Evolutionary conservation across 1,284 basidiomycete genomes (phyloP).

Genomic region (Cryptococcus deneoformans): DNA sequence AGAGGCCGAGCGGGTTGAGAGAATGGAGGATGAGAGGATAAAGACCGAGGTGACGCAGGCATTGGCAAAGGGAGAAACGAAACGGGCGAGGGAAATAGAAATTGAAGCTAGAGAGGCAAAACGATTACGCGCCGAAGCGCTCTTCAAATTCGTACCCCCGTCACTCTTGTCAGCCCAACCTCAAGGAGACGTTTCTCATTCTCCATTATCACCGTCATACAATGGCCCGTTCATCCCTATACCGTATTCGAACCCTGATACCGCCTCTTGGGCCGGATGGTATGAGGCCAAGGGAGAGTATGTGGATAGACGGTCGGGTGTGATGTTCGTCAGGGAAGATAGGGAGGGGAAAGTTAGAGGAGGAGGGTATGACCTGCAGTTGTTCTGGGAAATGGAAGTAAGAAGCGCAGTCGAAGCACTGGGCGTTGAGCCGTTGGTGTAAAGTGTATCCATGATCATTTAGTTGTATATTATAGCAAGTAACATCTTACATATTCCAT

Average conservation of each 20-base stretch:
- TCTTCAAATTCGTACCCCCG: constrained; percentile 28
- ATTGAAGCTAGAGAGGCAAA: constrained; percentile 45
- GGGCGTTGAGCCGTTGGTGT: constrained; percentile 38
- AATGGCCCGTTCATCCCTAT: constrained; percentile 45
- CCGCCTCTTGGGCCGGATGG: constrained; percentile 23
- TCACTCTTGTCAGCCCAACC: constrained; percentile 5
- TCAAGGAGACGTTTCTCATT: constrained; percentile 13
- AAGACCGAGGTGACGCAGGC: constrained; percentile 68
- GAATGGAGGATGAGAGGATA: constrained; percentile 50
- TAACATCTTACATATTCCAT: no score
- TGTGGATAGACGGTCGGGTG: constrained; percentile 53
- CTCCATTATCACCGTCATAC: constrained; percentile 40
- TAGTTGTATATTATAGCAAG: no score
- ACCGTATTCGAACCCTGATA: constrained; percentile 38
- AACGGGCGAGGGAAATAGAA: constrained; percentile 56
- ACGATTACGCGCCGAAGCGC: constrained; percentile 24
- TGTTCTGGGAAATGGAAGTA: constrained; percentile 84
- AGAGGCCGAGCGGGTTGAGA: constrained; percentile 65
- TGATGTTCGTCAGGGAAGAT: constrained; percentile 70
- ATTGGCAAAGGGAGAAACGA: constrained; percentile 57
- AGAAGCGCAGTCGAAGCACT: constrained; percentile 72
- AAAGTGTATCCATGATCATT: neutral
- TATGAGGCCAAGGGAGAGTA: constrained; percentile 30
- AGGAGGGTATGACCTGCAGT: constrained; percentile 75
- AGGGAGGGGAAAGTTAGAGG: constrained; percentile 74